phyloP scores from a whole-genome alignment of 1,139 yeast genomes.

The Blastobotrys aristatus region DNA sequence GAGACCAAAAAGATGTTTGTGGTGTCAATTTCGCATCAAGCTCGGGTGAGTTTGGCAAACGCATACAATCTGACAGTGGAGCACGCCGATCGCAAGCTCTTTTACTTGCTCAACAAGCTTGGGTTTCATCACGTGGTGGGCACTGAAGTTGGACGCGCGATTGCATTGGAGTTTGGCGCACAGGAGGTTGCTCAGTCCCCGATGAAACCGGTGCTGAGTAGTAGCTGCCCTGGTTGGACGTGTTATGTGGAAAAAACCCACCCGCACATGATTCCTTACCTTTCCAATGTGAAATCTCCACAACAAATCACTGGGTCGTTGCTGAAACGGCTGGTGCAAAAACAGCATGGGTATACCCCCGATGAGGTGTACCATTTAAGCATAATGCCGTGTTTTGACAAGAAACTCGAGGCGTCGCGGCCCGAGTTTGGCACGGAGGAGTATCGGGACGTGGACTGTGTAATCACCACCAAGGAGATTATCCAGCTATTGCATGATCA shows the following conservation, averaged over 20 bases:
- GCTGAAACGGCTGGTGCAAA: conserved; percentile 53
- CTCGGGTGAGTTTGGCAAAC: conserved; percentile 73
- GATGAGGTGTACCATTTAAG: conserved; percentile 67
- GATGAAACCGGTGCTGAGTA: conserved; percentile 48
- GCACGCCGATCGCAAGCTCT: conserved; percentile 56
- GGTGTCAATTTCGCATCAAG: conserved; percentile 81
- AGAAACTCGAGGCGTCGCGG: conserved; percentile 90
- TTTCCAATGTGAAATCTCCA: conserved; percentile 67
- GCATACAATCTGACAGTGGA: conserved; percentile 54
- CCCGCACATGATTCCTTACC: conserved; percentile 64
- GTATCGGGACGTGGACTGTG: conserved; percentile 78
- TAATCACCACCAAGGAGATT: conserved; percentile 83
- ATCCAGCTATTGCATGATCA: conserved; percentile 62
- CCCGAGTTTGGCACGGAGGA: conserved; percentile 49
- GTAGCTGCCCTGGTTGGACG: conserved; percentile 96
- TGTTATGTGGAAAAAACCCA: conserved; percentile 94
- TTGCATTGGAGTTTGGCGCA: conserved; percentile 61
- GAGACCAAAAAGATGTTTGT: conserved; percentile 46
- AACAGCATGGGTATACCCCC: conserved; percentile 30
- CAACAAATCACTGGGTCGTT: conserved; percentile 88
- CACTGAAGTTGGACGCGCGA: conserved; percentile 71
- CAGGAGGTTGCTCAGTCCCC: conserved; percentile 37
- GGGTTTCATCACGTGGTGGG: conserved; percentile 79
- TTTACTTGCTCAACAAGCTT: conserved; percentile 53
- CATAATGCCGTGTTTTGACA: conserved; percentile 96